Percentiles rank a stretch among this genome's conserved stretches.
Evolutionary conservation across 2,329 filamentous ascomycete species (phyloP).

Genomic region (Taxawa tesnikishii): DNA sequence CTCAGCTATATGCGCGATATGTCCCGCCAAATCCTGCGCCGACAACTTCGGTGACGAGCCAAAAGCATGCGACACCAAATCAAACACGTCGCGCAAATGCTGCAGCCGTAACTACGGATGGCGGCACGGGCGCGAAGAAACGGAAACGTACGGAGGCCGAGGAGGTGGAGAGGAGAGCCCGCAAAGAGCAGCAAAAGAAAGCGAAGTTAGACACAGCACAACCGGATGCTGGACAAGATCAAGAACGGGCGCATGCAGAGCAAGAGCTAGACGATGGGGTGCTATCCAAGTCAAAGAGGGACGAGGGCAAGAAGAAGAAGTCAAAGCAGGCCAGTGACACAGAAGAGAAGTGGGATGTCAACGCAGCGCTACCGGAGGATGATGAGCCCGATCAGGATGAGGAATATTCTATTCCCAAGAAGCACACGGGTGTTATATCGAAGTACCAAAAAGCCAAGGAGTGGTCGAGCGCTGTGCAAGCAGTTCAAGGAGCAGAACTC

Average conservation of each 20-base stretch:
- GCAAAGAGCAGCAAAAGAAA: slow-evolving; percentile 35
- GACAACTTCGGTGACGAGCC: too few relatives aligned
- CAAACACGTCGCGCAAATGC: too few relatives aligned
- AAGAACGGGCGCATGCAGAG: not conserved
- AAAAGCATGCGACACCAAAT: too few relatives aligned
- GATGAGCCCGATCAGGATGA: slow-evolving; percentile 19
- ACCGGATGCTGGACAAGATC: not conserved
- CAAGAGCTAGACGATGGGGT: not conserved
- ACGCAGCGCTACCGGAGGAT: slow-evolving; percentile 13
- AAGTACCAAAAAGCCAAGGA: slow-evolving; percentile 29
- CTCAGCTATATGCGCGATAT: slow-evolving; percentile 34
- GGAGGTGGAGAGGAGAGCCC: slow-evolving; percentile 15
- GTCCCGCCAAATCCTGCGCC: not conserved
- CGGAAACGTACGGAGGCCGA: slow-evolving; percentile 18
- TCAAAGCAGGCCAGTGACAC: not conserved
- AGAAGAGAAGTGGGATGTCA: not conserved
- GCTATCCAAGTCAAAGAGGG: slow-evolving; percentile 1
- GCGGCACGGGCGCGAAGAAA: too few relatives aligned
- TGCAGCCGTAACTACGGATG: too few relatives aligned
- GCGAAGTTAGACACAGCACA: slow-evolving; percentile 26
- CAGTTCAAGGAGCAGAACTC: slow-evolving; percentile 7
- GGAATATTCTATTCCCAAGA: slow-evolving; percentile 16
- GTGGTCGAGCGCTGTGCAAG: slow-evolving; percentile 9
- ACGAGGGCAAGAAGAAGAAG: not conserved
- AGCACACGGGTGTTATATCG: slow-evolving; percentile 24